Evolutionary conservation across 768 basidiomycete genomes (phyloP).

Genomic region (Chiua virens): DNA sequence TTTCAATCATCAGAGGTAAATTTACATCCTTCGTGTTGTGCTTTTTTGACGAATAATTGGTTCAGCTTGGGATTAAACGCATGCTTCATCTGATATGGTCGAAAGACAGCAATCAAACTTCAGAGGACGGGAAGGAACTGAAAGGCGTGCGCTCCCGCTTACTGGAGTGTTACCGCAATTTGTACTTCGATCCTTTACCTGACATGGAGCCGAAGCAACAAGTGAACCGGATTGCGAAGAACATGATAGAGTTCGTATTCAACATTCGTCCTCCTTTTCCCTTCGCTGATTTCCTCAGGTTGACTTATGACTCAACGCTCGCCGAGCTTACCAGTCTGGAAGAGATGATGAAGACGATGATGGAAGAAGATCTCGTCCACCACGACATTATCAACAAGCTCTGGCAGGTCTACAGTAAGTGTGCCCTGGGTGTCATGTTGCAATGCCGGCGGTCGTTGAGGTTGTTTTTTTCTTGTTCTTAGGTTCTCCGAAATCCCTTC

Average conservation of each 20-base stretch:
- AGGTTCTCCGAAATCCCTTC: constrained; percentile 78
- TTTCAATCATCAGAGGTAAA: constrained; percentile 74
- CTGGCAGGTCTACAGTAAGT: constrained; percentile 94
- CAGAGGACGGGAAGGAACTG: constrained; percentile 73
- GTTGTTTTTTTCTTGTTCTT: neutral
- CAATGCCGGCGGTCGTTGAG: neutral
- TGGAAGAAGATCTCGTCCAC: constrained; percentile 84
- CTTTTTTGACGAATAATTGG: constrained; percentile 1
- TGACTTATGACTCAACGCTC: constrained; percentile 88
- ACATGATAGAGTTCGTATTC: constrained; percentile 85
- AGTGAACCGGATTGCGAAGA: constrained; percentile 90
- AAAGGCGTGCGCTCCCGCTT: constrained; percentile 87
- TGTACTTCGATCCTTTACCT: constrained; percentile 86
- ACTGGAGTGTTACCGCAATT: constrained; percentile 80
- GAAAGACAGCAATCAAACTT: constrained; percentile 85
- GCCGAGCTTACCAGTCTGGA: constrained; percentile 96
- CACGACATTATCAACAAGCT: constrained; percentile 84
- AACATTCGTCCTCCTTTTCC: neutral
- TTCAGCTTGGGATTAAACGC: constrained; percentile 83
- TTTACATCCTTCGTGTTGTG: neutral
- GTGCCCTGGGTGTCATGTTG: neutral
- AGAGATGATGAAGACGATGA: constrained; percentile 95
- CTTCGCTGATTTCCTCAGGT: constrained; percentile 42
- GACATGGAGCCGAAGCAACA: constrained; percentile 81
- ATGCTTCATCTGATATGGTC: constrained; percentile 98